Evolutionary conservation across 2,329 filamentous ascomycete species (phyloP).

Genomic region (Sphaceloma murrayae): DNA sequence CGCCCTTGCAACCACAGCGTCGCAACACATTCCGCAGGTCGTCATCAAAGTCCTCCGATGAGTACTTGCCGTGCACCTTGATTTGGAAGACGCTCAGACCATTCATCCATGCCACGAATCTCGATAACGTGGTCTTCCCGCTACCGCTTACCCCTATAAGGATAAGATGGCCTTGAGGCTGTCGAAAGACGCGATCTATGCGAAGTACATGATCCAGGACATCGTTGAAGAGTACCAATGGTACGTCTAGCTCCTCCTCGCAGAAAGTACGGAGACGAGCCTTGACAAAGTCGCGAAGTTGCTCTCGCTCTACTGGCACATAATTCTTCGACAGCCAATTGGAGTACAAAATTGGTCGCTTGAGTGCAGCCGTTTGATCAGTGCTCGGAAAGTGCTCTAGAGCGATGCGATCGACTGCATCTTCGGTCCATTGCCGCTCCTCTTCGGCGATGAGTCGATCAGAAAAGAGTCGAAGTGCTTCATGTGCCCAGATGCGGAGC

Average conservation of each 20-base stretch:
- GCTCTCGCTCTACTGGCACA: slow-evolving; percentile 88
- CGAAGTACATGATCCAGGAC: slow-evolving; percentile 95
- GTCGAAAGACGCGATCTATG: slow-evolving; percentile 96
- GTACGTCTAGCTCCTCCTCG: slow-evolving; percentile 97
- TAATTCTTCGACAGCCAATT: slow-evolving; percentile 99
- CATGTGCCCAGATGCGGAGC: slow-evolving; percentile 95
- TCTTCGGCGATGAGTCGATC: slow-evolving; percentile 92
- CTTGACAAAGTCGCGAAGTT: slow-evolving; percentile 93
- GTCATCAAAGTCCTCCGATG: slow-evolving; percentile 96
- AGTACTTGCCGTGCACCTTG: slow-evolving; percentile 98
- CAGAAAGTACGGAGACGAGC: slow-evolving; percentile 96
- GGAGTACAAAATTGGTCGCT: slow-evolving; percentile 91
- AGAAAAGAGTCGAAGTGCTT: slow-evolving; percentile 91
- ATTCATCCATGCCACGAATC: slow-evolving; percentile 99
- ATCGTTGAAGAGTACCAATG: slow-evolving; percentile 97
- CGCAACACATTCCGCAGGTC: slow-evolving; percentile 89
- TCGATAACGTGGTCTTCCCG: slow-evolving; percentile 94
- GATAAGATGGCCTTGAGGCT: slow-evolving; percentile 96
- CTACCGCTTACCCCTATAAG: slow-evolving; percentile 97
- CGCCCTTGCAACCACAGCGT: slow-evolving; percentile 90
- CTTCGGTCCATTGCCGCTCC: slow-evolving; percentile 89
- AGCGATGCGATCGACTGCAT: slow-evolving; percentile 76
- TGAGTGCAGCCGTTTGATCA: slow-evolving; percentile 77
- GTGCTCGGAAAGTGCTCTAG: slow-evolving; percentile 92
- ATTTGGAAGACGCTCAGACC: slow-evolving; percentile 98